Evolutionary conservation across 163 green algal genomes (phyloP).

Genomic region (Botryococcus braunii): DNA sequence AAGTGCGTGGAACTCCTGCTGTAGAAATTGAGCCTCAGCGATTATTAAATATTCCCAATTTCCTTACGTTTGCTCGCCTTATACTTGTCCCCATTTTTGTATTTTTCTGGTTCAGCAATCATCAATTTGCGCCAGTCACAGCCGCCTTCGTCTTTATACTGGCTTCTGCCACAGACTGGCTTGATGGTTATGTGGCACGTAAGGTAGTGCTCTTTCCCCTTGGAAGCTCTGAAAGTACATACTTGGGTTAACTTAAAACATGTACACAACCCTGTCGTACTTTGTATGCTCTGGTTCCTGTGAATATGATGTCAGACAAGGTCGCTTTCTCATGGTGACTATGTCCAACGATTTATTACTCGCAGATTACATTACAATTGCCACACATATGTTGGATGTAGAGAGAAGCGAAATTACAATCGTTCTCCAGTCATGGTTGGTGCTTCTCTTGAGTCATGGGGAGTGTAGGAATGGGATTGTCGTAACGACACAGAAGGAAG

Average conservation of each 20-base stretch:
- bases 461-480: too few species aligned
- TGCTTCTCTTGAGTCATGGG: too few species aligned
- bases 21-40: conserved; percentile 19
- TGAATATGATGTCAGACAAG: background rate
- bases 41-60: conserved; percentile 59
- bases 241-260: too few species aligned
- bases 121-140: conserved; percentile 12
- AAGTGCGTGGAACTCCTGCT: conserved; percentile 8
- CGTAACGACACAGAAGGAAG: too few species aligned
- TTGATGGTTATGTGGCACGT: conserved; percentile 38
- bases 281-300: background rate
- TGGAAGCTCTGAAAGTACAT: too few species aligned
- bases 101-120: conserved; percentile 31
- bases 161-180: conserved; percentile 33
- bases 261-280: background rate
- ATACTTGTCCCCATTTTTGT: conserved; percentile 60
- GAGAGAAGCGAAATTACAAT: too few species aligned
- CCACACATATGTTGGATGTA: too few species aligned
- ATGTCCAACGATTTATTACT: background rate
- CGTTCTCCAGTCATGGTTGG: too few species aligned
- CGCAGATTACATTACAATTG: too few species aligned
- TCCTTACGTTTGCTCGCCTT: conserved; percentile 60
- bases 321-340: background rate
- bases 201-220: conserved; percentile 16
- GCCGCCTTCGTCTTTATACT: conserved; percentile 25